phyloP scores from a whole-genome alignment of 306 rosid genomes.

The Trifolium subterraneum region DNA sequence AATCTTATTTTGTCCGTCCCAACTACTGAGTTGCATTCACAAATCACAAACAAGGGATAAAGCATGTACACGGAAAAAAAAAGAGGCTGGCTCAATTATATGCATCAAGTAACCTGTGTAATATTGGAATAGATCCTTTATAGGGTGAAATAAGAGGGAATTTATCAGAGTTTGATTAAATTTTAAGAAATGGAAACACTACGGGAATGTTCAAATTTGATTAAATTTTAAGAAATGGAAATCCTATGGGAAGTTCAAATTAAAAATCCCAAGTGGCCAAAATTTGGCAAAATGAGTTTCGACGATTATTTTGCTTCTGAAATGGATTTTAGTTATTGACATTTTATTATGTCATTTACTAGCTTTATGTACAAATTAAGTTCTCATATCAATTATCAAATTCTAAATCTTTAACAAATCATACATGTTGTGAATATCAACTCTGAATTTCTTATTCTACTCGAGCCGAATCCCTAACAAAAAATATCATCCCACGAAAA shows the following conservation, averaged over 20 bases:
- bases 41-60: slow-evolving; percentile 11
- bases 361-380: neutral
- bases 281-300: too few relatives aligned
- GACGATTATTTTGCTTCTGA: too few relatives aligned
- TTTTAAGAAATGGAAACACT: slow-evolving; percentile 31
- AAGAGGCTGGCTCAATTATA: slow-evolving; percentile 4
- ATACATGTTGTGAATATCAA: neutral
- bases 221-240: slow-evolving; percentile 30
- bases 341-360: neutral
- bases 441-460: neutral
- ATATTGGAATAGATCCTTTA: slow-evolving; percentile 5
- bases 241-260: neutral
- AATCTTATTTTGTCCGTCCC: neutral
- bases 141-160: slow-evolving; percentile 5
- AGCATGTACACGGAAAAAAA: neutral
- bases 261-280: neutral
- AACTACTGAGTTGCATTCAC: slow-evolving; percentile 20
- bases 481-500: neutral
- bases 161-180: slow-evolving; percentile 8
- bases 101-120: slow-evolving; percentile 5
- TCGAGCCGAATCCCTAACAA: neutral
- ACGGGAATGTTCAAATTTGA: neutral
- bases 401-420: neutral
- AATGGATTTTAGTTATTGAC: too few relatives aligned
- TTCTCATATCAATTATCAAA: neutral